Evolutionary conservation across 495 filamentous ascomycete genomes (phyloP).

Genomic region (Aspergillus nidulans): DNA sequence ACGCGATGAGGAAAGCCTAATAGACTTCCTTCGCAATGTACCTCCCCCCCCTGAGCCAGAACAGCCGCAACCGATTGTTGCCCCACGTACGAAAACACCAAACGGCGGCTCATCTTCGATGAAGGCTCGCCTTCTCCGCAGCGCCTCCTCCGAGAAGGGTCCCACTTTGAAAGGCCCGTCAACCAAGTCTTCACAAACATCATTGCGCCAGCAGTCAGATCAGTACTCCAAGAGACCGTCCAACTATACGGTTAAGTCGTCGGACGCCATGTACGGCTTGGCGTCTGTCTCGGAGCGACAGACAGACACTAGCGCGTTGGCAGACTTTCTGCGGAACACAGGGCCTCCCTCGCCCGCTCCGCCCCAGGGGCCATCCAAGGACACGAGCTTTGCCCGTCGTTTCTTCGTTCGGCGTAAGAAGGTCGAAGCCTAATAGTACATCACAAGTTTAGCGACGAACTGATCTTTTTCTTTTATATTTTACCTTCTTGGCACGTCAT

Average conservation of each 20-base stretch:
- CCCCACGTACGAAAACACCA: slow-evolving; percentile 44
- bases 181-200: slow-evolving; percentile 28
- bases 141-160: slow-evolving; percentile 19
- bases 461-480: background rate
- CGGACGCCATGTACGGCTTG: slow-evolving; percentile 20
- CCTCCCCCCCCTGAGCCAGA: slow-evolving; percentile 62
- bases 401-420: slow-evolving; percentile 44
- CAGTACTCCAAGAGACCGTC: slow-evolving; percentile 21
- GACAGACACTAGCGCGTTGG: slow-evolving; percentile 65
- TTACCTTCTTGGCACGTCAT: slow-evolving; percentile 1
- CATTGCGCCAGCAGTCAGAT: slow-evolving; percentile 30
- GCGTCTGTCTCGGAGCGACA: slow-evolving; percentile 26
- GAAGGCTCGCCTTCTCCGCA: slow-evolving; percentile 59
- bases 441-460: background rate
- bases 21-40: slow-evolving; percentile 84
- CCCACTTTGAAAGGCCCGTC: slow-evolving; percentile 8
- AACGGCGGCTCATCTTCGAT: slow-evolving; percentile 52
- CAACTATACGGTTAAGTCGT: slow-evolving; percentile 39
- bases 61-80: slow-evolving; percentile 36
- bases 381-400: slow-evolving; percentile 32
- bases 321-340: slow-evolving; percentile 73
- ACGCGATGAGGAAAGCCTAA: slow-evolving; percentile 63
- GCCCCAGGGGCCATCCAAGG: slow-evolving; percentile 18
- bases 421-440: slow-evolving; percentile 27
- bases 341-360: slow-evolving; percentile 56